These are phyloP conservation scores for Colletotrichum sansevieriae DNA, from an alignment of 2,329 filamentous ascomycete genomes.

Conservation along the genomic window DNA sequence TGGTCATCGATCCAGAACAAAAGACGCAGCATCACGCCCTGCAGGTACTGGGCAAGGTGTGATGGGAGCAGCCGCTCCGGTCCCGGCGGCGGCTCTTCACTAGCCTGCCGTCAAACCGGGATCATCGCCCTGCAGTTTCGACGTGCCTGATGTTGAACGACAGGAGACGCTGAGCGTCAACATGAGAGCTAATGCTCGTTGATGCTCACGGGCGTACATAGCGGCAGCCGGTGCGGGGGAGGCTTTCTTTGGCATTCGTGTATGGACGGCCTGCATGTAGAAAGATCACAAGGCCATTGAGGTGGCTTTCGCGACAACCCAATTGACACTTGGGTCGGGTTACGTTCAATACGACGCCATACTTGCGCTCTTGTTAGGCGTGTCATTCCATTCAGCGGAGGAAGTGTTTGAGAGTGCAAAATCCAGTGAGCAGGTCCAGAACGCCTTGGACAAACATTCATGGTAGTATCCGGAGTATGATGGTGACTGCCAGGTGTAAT, in stretches of 20 bases:
- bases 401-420: not conserved
- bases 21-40: slow-evolving; percentile 26
- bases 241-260: slow-evolving; percentile 3
- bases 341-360: not conserved
- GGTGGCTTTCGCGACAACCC: not conserved
- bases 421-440: slow-evolving; percentile 19
- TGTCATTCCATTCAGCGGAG: not conserved
- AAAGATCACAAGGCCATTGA: slow-evolving; percentile 17
- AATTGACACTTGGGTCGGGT: not conserved
- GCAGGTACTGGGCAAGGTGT: slow-evolving; percentile 17
- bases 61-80: slow-evolving; percentile 24
- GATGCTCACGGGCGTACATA: not conserved
- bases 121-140: not conserved
- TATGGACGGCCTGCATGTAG: slow-evolving; percentile 17
- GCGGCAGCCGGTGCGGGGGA: slow-evolving; percentile 36
- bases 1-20: slow-evolving; percentile 23
- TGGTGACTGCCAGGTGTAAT: slow-evolving; percentile 12
- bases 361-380: not conserved
- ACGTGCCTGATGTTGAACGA: slow-evolving; percentile 1
- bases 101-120: slow-evolving; percentile 23
- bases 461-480: slow-evolving; percentile 26
- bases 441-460: slow-evolving; percentile 19
- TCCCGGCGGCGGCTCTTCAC: slow-evolving; percentile 29
- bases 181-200: slow-evolving; percentile 9
- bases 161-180: not conserved